Evolutionary conservation across 441 rosid species (phyloP).

Genomic region (Eutrema salsugineum): DNA sequence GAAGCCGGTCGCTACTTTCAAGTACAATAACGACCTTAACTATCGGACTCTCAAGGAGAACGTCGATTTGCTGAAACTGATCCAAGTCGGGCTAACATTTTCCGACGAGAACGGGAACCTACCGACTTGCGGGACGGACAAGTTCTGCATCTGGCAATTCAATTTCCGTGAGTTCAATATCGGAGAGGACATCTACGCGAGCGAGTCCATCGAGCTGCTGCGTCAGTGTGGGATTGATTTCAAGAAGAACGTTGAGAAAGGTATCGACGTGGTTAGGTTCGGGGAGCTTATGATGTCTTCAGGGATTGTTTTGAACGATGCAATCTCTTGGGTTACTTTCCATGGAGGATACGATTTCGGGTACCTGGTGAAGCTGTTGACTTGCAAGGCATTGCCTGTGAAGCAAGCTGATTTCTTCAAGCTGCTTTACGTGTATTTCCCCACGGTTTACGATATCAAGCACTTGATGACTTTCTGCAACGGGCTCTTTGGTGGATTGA

Average conservation of each 20-base stretch:
- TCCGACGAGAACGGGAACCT: constrained; percentile 46
- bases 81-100: constrained; percentile 47
- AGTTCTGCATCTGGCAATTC: constrained; percentile 54
- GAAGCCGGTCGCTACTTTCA: constrained; percentile 47
- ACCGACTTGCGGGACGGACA: constrained; percentile 51
- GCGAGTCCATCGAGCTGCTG: constrained; percentile 48
- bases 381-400: constrained; percentile 36
- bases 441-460: constrained; percentile 48
- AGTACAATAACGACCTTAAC: constrained; percentile 44
- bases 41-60: constrained; percentile 48
- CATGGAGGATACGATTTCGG: constrained; percentile 63
- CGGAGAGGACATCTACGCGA: constrained; percentile 41
- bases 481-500: constrained; percentile 48
- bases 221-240: constrained; percentile 53
- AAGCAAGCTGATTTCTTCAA: constrained; percentile 45
- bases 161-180: constrained; percentile 52
- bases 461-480: constrained; percentile 56
- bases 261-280: constrained; percentile 43
- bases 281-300: constrained; percentile 59
- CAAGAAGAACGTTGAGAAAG: constrained; percentile 46
- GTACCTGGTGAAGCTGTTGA: constrained; percentile 54
- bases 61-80: constrained; percentile 47
- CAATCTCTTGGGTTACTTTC: constrained; percentile 47
- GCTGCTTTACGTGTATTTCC: constrained; percentile 41
- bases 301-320: constrained; percentile 46